phyloP scores from a whole-genome alignment of 495 filamentous ascomycete genomes.

The Ramalina peruviana region DNA sequence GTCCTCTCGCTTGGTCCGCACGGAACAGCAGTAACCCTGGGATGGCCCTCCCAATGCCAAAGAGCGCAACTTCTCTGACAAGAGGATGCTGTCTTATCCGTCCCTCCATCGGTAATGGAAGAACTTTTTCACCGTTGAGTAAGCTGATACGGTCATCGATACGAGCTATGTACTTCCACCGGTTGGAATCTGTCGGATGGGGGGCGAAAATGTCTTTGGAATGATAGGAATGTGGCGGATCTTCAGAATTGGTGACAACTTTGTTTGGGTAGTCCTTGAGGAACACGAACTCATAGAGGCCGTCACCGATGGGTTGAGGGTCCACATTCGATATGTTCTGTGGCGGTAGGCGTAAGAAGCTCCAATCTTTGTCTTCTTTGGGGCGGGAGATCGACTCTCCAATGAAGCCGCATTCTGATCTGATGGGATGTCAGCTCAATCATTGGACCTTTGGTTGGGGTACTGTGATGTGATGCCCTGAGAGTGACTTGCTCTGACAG shows the following conservation, averaged over 20 bases:
- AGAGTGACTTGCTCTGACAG: slow-evolving; percentile 4
- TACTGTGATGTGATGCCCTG: too few species aligned
- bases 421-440: slow-evolving; percentile 8
- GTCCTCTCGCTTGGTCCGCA: slow-evolving; percentile 17
- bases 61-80: slow-evolving; percentile 43
- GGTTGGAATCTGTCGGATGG: slow-evolving; percentile 41
- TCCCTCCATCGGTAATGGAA: slow-evolving; percentile 50
- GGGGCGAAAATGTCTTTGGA: slow-evolving; percentile 49
- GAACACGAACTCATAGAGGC: slow-evolving; percentile 39
- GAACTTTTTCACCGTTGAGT: slow-evolving; percentile 54
- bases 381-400: slow-evolving; percentile 31
- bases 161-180: slow-evolving; percentile 51
- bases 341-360: slow-evolving; percentile 36
- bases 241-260: slow-evolving; percentile 36
- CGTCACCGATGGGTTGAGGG: slow-evolving; percentile 33
- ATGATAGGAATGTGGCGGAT: slow-evolving; percentile 36
- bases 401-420: slow-evolving; percentile 41
- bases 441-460: background rate
- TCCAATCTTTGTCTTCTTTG: slow-evolving; percentile 35
- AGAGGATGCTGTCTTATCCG: slow-evolving; percentile 34
- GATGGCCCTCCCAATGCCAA: slow-evolving; percentile 36
- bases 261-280: slow-evolving; percentile 37
- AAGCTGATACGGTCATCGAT: slow-evolving; percentile 51
- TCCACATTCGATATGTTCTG: slow-evolving; percentile 30
- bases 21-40: slow-evolving; percentile 43